Evolutionary conservation across 768 basidiomycete genomes (phyloP).

Genomic region (Brasilioporus rufonigricans): DNA sequence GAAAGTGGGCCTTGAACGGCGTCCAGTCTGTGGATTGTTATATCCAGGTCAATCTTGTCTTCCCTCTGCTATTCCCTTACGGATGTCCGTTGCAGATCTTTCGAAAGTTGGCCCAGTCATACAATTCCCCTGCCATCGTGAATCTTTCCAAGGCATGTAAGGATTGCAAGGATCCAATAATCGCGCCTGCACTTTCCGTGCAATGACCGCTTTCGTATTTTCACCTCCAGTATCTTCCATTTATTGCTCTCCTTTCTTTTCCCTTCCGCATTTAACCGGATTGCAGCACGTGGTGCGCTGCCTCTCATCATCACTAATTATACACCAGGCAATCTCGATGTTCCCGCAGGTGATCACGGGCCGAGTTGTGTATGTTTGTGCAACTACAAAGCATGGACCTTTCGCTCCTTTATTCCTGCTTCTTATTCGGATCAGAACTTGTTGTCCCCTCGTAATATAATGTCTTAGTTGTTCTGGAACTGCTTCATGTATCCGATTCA

Average conservation of each 20-base stretch:
- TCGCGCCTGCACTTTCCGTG: slow-evolving; percentile 16
- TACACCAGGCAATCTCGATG: slow-evolving; percentile 10
- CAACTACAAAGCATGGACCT: slow-evolving; percentile 11
- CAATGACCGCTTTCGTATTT: slow-evolving; percentile 17
- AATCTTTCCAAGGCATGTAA: slow-evolving; percentile 15
- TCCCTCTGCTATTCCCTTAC: not conserved
- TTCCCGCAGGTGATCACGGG: slow-evolving; percentile 20
- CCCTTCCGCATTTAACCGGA: slow-evolving; percentile 18
- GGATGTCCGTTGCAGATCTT: slow-evolving; percentile 24
- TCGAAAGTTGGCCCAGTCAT: slow-evolving; percentile 29
- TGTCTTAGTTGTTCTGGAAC: slow-evolving; percentile 3
- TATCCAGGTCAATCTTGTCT: slow-evolving; percentile 30
- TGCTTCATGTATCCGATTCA: not conserved
- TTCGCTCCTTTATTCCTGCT: slow-evolving; percentile 14
- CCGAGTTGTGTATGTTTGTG: slow-evolving; percentile 10
- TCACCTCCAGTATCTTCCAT: not conserved
- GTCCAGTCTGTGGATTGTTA: slow-evolving; percentile 43
- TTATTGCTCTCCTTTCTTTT: not conserved
- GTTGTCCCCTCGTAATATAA: slow-evolving; percentile 9
- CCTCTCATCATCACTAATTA: slow-evolving; percentile 10
- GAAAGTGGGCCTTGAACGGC: slow-evolving; percentile 45
- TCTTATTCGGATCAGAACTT: slow-evolving; percentile 3
- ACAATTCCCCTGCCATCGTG: not conserved
- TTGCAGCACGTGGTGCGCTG: slow-evolving; percentile 13
- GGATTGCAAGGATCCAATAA: slow-evolving; percentile 20